Conservation (phyloP, 2,329 filamentous ascomycete species). For the Aspergillus vadensis region DNA sequence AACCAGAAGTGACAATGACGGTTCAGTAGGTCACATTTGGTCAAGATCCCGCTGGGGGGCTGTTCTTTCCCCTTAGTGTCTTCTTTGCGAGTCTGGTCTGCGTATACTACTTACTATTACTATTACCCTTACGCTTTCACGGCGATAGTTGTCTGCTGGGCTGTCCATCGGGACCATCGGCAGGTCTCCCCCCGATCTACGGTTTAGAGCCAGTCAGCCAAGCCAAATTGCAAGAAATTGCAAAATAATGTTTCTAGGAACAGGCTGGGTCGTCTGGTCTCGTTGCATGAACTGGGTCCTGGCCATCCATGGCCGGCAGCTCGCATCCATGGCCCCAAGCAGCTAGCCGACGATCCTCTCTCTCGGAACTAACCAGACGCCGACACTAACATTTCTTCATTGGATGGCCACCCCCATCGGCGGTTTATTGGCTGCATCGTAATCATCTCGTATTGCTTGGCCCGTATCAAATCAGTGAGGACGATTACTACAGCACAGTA, state of each 20-base stretch:
- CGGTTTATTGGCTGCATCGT: not conserved
- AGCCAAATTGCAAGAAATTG: not conserved
- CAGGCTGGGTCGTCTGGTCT: not conserved
- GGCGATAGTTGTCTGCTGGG: too few relatives aligned
- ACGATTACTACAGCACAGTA: not conserved
- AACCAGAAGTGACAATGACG: not conserved
- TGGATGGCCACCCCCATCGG: not conserved
- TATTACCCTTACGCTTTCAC: too few relatives aligned
- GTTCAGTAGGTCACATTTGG: not conserved
- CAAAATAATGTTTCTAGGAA: not conserved
- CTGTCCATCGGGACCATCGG: not conserved
- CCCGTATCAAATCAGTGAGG: not conserved
- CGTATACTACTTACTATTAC: not conserved
- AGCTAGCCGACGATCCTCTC: slow-evolving; percentile 10
- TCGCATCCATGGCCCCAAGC: slow-evolving; percentile 6
- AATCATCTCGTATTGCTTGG: not conserved
- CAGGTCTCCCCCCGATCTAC: not conserved
- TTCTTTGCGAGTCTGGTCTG: not conserved
- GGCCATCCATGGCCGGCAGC: not conserved
- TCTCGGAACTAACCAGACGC: slow-evolving; percentile 1
- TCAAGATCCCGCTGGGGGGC: too few relatives aligned
- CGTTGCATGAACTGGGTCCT: not conserved
- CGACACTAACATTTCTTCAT: not conserved
- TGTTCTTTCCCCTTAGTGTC: not conserved
- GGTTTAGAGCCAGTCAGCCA: not conserved